Evolutionary conservation across 495 filamentous ascomycete genomes (phyloP), one percentile per base, ranked within the genome.

Genomic region (Filosporella fistucella): DNA sequence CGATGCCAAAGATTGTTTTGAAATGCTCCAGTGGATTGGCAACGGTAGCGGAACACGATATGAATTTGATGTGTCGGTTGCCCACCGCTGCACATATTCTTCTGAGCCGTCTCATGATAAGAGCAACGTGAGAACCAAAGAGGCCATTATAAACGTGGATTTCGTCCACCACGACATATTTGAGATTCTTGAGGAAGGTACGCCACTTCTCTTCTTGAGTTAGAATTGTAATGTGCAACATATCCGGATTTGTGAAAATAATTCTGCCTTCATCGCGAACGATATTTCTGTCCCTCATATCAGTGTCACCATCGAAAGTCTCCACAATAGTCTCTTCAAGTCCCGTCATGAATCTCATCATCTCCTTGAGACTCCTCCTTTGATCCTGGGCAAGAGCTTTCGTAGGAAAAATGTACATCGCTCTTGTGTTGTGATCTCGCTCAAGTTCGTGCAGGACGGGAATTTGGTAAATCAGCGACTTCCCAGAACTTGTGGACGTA

Each of bases 391-490:
- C 93, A 12, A 99, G 71, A 10, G 93, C 93, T 67, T 99, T 99
- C 2, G 93, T 99, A 1, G 93, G 93, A 51, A 98, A 99, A 18
- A 99, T 96, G 60, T 96, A 97, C 84, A 99, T 89, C 9, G 93
- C 91, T 55, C 91, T 71, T 34, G 88, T 85, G 37, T 84, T 72
- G 3, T 58, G 63, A 54, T 96, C 86, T 34, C 77, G 70, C 64
- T 97, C 91, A 10, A 99, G 72, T 22, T 84, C 86, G 60, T 95
- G 84, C 21, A 99, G 68, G 52, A 97, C 91, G 0, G 93, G 93
- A 16, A 99, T 71, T 58, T 97, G 94, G 59, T 97, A 99, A 44
- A 97, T 96, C 24, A 99, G 67, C 4, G 89, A 95, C 65, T 99
- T 99, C 4, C 93, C 93, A 0, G 94, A 97, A 63, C 86, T 91